Conservation (phyloP, 139 green algal species). For the Chlamydomonas asymmetrica region DNA sequence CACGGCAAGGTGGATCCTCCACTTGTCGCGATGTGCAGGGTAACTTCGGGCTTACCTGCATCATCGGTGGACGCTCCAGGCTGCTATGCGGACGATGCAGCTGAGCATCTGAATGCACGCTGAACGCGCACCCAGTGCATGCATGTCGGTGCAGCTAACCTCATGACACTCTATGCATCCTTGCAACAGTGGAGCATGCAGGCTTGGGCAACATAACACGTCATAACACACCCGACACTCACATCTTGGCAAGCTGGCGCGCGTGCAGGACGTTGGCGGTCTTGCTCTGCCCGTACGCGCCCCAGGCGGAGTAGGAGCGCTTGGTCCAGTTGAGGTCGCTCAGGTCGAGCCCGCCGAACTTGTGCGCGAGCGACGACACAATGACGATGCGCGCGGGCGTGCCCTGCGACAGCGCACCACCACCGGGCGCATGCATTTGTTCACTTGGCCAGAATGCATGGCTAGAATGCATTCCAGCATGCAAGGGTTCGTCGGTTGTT, state of each 20-base stretch:
- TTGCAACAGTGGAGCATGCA: no score
- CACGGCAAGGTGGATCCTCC: neutral
- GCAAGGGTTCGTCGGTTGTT: no score
- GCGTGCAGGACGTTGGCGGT: slow-evolving; percentile 61
- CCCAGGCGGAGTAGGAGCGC: slow-evolving; percentile 27
- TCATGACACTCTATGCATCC: neutral
- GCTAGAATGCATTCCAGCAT: no score
- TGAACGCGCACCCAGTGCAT: neutral
- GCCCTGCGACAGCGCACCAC: no score
- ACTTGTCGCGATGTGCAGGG: neutral
- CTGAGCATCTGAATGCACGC: neutral
- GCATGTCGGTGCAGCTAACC: neutral
- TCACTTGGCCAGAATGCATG: no score
- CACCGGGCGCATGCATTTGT: no score
- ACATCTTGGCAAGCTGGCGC: slow-evolving; percentile 33
- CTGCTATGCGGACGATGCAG: neutral
- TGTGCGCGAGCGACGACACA: slow-evolving; percentile 25
- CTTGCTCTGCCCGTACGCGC: slow-evolving; percentile 59
- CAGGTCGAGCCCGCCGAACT: neutral
- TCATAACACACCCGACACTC: neutral
- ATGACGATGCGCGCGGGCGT: slow-evolving; percentile 8
- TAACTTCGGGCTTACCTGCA: no score
- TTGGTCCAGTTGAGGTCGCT: slow-evolving; percentile 12
- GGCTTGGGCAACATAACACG: no score
- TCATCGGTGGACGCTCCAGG: neutral